Conservation (phyloP, 148 eudicot species). For the Selenicereus undatus region DNA sequence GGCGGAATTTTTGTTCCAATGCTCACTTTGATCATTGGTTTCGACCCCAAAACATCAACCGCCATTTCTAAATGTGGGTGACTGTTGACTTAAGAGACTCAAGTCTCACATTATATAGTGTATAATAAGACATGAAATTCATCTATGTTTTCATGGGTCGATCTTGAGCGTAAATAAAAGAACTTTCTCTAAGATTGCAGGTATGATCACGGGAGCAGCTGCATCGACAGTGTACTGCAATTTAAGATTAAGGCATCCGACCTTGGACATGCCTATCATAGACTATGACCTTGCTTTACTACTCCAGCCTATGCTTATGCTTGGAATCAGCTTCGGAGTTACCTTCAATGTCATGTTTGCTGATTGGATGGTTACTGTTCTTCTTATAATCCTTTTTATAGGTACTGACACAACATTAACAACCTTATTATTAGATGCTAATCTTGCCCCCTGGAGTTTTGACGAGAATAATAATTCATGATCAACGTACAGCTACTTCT, state of each 20-base stretch:
- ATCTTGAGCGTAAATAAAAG: neutral
- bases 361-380: conserved; percentile 73
- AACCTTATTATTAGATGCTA: neutral
- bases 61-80: conserved; percentile 63
- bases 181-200: conserved; percentile 24
- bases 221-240: conserved; percentile 58
- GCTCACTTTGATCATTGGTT: conserved; percentile 57
- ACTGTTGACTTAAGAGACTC: neutral
- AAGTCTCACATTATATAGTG: neutral
- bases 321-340: conserved; percentile 68
- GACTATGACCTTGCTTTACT: conserved; percentile 67
- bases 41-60: conserved; percentile 60
- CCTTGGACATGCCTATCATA: conserved; percentile 58
- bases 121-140: too few species aligned
- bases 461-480: neutral
- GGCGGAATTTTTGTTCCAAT: conserved; percentile 66
- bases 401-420: conserved; percentile 26
- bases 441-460: neutral
- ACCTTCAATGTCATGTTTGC: conserved; percentile 63
- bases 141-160: neutral
- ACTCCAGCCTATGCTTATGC: conserved; percentile 75
- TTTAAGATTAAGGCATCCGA: conserved; percentile 55
- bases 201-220: conserved; percentile 78
- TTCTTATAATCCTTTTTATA: conserved; percentile 55
- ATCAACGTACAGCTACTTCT: conserved; percentile 43